phyloP scores from a whole-genome alignment of 306 rosid species.

The Trifolium repens region DNA sequence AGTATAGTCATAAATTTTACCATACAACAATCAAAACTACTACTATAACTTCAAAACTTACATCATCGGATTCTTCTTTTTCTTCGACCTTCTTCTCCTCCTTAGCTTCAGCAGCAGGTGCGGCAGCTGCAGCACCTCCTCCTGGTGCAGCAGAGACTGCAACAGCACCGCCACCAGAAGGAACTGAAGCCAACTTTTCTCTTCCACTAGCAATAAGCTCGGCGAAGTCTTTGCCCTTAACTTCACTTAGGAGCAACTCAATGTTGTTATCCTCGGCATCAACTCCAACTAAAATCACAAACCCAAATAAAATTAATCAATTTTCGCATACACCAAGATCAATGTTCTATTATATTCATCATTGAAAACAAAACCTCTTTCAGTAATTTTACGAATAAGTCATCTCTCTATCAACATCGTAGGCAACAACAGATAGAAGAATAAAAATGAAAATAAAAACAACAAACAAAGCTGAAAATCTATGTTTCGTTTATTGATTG shows the following conservation, averaged over 20 bases:
- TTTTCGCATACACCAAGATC: neutral
- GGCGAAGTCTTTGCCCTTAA: constrained; percentile 60
- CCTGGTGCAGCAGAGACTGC: constrained; percentile 57
- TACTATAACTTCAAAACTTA: constrained; percentile 40
- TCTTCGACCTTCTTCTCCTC: constrained; percentile 81
- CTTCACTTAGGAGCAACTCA: constrained; percentile 59
- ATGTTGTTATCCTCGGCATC: constrained; percentile 59
- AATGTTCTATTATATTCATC: neutral
- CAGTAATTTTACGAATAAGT: neutral
- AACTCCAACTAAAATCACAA: constrained; percentile 60
- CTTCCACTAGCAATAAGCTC: constrained; percentile 77
- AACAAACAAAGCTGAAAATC: neutral
- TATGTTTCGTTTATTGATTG: neutral
- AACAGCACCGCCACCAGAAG: constrained; percentile 64
- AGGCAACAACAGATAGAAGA: too few species aligned
- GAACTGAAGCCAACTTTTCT: constrained; percentile 71
- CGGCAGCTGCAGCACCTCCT: constrained; percentile 48
- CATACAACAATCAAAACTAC: neutral
- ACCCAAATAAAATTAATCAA: neutral
- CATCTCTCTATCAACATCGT: neutral
- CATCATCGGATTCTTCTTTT: constrained; percentile 81
- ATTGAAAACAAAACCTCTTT: neutral
- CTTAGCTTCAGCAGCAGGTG: constrained; percentile 69
- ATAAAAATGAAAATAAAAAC: too few species aligned
- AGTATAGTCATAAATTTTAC: neutral